phyloP scores from a whole-genome alignment of 2,329 filamentous ascomycete species.

The Pseudocercospora vitis region DNA sequence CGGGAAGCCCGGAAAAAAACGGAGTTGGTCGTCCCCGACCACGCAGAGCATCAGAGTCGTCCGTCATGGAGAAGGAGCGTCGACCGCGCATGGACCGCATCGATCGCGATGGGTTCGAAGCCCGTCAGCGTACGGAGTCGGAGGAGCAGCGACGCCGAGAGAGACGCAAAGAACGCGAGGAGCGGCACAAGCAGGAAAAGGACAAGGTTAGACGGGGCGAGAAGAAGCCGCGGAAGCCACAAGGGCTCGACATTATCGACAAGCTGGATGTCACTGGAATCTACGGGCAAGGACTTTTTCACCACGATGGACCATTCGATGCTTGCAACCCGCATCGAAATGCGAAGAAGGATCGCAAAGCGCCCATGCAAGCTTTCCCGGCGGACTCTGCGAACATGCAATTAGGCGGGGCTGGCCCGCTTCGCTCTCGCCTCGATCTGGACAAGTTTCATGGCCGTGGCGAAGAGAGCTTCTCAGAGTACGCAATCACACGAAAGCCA shows the following conservation, averaged over 20 bases:
- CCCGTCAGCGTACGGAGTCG: slow-evolving; percentile 35
- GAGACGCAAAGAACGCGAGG: slow-evolving; percentile 52
- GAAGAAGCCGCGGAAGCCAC: slow-evolving; percentile 41
- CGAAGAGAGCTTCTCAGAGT: slow-evolving; percentile 86
- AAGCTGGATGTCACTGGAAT: slow-evolving; percentile 95
- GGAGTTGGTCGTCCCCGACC: slow-evolving; percentile 43
- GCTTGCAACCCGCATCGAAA: slow-evolving; percentile 95
- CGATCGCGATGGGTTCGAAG: slow-evolving; percentile 29
- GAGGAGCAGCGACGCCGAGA: slow-evolving; percentile 56
- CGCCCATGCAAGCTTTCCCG: slow-evolving; percentile 95
- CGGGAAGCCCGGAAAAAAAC: slow-evolving; percentile 42
- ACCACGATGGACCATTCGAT: slow-evolving; percentile 96
- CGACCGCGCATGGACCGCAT: slow-evolving; percentile 55
- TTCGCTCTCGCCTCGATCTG: slow-evolving; percentile 79
- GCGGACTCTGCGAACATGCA: slow-evolving; percentile 90
- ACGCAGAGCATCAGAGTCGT: slow-evolving; percentile 78
- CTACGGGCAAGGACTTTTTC: slow-evolving; percentile 92
- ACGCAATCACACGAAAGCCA: slow-evolving; percentile 51
- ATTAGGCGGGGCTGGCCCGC: slow-evolving; percentile 80
- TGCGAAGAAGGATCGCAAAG: slow-evolving; percentile 73
- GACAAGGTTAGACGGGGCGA: slow-evolving; percentile 43
- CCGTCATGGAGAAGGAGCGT: slow-evolving; percentile 63
- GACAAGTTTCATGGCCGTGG: slow-evolving; percentile 82
- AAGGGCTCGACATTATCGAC: slow-evolving; percentile 82
- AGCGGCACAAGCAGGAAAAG: slow-evolving; percentile 50